Evolutionary conservation across 2,329 filamentous ascomycete species (phyloP), one percentile per base, ranked within the genome.

Genomic region (Blastomyces silverae): DNA sequence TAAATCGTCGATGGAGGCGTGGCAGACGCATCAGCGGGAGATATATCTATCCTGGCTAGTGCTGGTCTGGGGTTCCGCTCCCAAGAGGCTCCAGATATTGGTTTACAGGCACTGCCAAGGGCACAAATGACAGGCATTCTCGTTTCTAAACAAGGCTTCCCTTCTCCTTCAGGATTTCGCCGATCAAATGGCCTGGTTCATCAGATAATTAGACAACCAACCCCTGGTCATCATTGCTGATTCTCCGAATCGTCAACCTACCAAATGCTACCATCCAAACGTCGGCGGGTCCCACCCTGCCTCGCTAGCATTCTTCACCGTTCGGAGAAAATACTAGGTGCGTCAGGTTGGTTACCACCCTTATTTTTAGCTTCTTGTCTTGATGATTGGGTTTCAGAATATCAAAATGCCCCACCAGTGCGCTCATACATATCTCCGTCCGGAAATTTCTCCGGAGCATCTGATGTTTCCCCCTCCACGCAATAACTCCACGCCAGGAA

Each of bases 91-190:
- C 25, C 25, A 28, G n/a, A 11, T 60, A 60, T 61, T 61, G 13
- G 28, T 28, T 17, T 50, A 44, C 17, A 50, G 39, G 7, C 34
- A 22, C 25, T 50, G 46, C 25, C 59, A 48, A 61, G 25, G n/a
- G 46, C 10, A 3, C 28, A 5, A 28, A 50, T 37, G 57, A 31
- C 57, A 10, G 39, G 39, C 25, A 61, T 50, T 22, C 37, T 20
- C 31, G 28, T 48, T 34, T 48, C 25, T 52, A 31, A 28, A 50
- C 39, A 61, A 61, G 59, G 59, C 20, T 61, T 61, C 59, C 44
- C 37, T 61, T n/a, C 59, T 13, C 4, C 44, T 61, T 61, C 44
- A 44, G 59, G 59, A 28, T 37, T 61, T 31, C 59, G 59, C 59
- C 59, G 59, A 61, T 50, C 58, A n/a, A 39, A 50, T 22, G 44